Evolutionary conservation across 768 basidiomycete species (phyloP), one percentile per base, ranked within the genome.

Genomic region (Pleurotus tuoliensis): DNA sequence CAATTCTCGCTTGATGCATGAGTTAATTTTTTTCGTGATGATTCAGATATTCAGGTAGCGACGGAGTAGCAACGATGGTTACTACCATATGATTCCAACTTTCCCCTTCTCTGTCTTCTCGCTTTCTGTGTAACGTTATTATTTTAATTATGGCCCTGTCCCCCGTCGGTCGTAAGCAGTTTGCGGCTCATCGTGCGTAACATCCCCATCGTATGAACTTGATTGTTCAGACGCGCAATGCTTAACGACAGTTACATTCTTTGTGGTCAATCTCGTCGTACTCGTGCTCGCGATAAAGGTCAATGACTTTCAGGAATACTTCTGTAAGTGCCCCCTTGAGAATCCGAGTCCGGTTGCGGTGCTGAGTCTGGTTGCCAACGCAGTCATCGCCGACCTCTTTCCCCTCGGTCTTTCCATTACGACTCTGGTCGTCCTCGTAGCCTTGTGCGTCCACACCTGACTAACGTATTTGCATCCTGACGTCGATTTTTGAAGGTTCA

Each of bases 371-470:
- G 48, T 20, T 41, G 20, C 13, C 11, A 45, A 39, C 18, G n/a
- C 59, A 84, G 82, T 78, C 64, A 68, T 80, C 46, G 84, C 84
- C 4, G 83, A 84, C 67, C 65, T 82, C 20, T 82, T 83, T 64
- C 84, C 84, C n/a, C 70, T 84, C 55, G 76, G 71, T n/a, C 74
- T 86, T 38, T 82, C 82, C 27, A 79, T 82, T 62, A 64, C 73
- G 49, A 82, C 82, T 1, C 63, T 82, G 27, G 66, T 76, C 34
- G 56, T 82, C 27, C 64, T 83, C 38, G 62, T 72, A 30, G 27
- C 70, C 39, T 67, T 75, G 83, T 82, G 56, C 56, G 80, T 67
- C 25, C n/a, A 44, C 27, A 41, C 56, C 56, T 13, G 13, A 6
- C 30, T 34, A 25, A 54, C 22, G 9, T 56, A 8, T 34, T 30